Conservation (phyloP, 73 alveolate species). For the Tetrahymena thermophila region DNA sequence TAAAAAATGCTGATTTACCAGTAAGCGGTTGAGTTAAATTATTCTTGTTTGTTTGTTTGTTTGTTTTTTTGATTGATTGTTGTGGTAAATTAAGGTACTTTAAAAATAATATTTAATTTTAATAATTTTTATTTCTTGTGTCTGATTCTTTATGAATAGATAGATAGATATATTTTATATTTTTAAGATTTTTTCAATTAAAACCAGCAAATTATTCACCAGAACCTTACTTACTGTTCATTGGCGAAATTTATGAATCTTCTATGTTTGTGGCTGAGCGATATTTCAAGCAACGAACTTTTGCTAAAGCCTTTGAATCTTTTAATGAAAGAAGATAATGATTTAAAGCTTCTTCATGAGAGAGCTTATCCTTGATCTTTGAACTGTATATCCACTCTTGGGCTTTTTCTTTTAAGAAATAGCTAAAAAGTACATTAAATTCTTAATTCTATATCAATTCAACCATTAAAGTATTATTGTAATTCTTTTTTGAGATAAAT, state of each 20-base stretch:
- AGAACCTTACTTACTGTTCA: not conserved
- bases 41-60: not conserved
- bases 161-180: too few species aligned
- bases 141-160: too few species aligned
- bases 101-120: too few species aligned
- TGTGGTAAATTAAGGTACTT: not conserved
- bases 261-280: not conserved
- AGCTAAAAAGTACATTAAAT: not conserved
- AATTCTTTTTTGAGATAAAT: not conserved
- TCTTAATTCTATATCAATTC: not conserved
- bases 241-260: not conserved
- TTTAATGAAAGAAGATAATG: not conserved
- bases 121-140: not conserved
- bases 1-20: not conserved
- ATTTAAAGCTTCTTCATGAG: not conserved
- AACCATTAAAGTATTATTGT: not conserved
- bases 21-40: not conserved
- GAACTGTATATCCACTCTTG: not conserved
- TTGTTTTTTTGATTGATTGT: not conserved
- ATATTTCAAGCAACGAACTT: not conserved
- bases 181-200: not conserved
- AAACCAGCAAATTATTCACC: not conserved
- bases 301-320: not conserved
- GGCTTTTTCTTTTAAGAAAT: not conserved
- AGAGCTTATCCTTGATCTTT: not conserved